phyloP scores from a whole-genome alignment of 2,329 filamentous ascomycete species.

The Hymenoscyphus linearis region DNA sequence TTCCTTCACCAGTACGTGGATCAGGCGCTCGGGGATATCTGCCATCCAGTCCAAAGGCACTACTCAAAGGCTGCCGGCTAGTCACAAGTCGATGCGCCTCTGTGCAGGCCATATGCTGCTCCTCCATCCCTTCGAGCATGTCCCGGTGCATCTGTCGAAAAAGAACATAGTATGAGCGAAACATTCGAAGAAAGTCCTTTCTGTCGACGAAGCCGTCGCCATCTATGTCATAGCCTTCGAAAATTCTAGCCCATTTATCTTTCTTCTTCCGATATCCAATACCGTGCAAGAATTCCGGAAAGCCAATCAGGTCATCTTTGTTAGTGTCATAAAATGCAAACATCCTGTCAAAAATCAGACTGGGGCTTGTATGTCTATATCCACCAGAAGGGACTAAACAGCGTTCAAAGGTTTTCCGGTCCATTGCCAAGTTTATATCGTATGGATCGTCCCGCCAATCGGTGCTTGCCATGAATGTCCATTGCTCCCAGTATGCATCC shows the following conservation, averaged over 20 bases:
- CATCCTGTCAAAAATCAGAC: constrained; percentile 91
- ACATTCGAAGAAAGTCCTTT: constrained; percentile 84
- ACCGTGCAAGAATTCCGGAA: constrained; percentile 84
- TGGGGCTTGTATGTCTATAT: constrained; percentile 71
- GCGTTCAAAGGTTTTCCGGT: constrained; percentile 86
- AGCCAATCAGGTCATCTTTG: constrained; percentile 81
- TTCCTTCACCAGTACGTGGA: constrained; percentile 57
- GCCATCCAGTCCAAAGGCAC: constrained; percentile 67
- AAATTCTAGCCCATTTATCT: constrained; percentile 67
- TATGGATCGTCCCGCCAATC: constrained; percentile 80
- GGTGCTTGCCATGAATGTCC: constrained; percentile 85
- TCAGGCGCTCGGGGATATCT: constrained; percentile 59
- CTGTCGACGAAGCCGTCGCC: constrained; percentile 79
- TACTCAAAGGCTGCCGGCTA: constrained; percentile 70
- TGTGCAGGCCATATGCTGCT: constrained; percentile 69
- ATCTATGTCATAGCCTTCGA: constrained; percentile 88
- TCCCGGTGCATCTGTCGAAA: constrained; percentile 87
- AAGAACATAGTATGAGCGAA: constrained; percentile 85
- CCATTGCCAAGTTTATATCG: constrained; percentile 75
- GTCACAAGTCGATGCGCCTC: constrained; percentile 72
- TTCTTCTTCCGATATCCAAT: constrained; percentile 65
- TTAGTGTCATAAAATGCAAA: constrained; percentile 96
- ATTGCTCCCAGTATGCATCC: constrained; percentile 94
- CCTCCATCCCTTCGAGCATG: constrained; percentile 70
- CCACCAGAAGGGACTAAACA: constrained; percentile 83